phyloP scores from a whole-genome alignment of 208 protist genomes.

The Acanthamoeba lenticulata region DNA sequence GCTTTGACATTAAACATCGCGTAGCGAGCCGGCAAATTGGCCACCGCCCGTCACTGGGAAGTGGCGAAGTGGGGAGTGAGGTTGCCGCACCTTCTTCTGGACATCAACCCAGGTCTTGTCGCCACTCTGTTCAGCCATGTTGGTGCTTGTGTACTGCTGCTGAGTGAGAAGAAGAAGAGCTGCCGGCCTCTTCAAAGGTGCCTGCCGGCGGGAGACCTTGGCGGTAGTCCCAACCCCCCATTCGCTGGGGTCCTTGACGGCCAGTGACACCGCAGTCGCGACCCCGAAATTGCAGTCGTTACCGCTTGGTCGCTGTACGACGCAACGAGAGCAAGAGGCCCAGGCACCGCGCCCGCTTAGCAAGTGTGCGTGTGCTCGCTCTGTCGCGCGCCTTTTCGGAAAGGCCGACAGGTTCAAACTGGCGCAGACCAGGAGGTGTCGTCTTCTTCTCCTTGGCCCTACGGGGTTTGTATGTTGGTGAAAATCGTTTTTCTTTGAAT shows the following conservation, averaged over 20 bases:
- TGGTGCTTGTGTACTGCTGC: neutral
- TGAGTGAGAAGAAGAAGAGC: slow-evolving; percentile 25
- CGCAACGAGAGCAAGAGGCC: neutral
- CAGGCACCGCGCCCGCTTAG: neutral
- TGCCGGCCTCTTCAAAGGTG: neutral
- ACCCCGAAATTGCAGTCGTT: neutral
- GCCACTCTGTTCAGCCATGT: slow-evolving; percentile 47
- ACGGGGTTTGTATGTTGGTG: too few relatives aligned
- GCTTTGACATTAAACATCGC: neutral
- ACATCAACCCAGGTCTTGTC: slow-evolving; percentile 70
- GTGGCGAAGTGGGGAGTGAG: neutral
- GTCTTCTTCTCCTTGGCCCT: too few relatives aligned
- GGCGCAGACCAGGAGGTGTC: too few relatives aligned
- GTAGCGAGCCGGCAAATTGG: neutral
- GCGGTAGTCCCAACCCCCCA: slow-evolving; percentile 31
- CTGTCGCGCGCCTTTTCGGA: too few relatives aligned
- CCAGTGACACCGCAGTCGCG: neutral
- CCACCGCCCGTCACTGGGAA: too few relatives aligned
- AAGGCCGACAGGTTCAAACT: too few relatives aligned
- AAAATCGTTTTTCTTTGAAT: too few relatives aligned
- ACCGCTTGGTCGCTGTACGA: neutral
- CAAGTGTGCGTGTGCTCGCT: neutral
- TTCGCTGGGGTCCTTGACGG: slow-evolving; percentile 18
- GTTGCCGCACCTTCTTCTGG: slow-evolving; percentile 64
- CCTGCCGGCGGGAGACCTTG: too few relatives aligned